Conservation (phyloP, 208 protist species). For the Phytomonas francai region DNA sequence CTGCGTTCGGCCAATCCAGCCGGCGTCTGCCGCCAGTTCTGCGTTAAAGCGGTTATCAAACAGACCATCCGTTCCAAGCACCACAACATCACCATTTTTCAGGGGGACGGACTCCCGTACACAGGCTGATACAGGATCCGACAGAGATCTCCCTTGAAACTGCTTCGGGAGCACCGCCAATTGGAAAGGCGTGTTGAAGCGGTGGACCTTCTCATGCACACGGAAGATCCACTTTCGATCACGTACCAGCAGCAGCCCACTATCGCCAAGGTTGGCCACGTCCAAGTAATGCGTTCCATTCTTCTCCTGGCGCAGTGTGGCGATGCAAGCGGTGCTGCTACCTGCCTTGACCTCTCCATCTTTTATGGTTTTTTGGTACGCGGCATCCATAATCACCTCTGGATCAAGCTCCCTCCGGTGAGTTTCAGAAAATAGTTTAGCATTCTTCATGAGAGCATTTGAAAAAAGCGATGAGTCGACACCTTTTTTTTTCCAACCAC, state of each 20-base stretch:
- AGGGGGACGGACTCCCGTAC: constrained; percentile 68
- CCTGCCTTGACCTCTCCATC: constrained; percentile 80
- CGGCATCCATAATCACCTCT: constrained; percentile 70
- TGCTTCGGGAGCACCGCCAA: constrained; percentile 68
- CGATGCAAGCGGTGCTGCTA: constrained; percentile 86
- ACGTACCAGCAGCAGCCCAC: constrained; percentile 79
- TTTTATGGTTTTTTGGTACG: constrained; percentile 70
- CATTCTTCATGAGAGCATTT: constrained; percentile 88
- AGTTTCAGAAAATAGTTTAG: constrained; percentile 81
- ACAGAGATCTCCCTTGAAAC: constrained; percentile 64
- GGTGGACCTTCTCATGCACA: constrained; percentile 83
- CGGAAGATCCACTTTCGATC: constrained; percentile 70
- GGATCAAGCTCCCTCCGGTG: constrained; percentile 77
- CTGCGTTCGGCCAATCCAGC: constrained; percentile 70
- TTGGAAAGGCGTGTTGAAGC: constrained; percentile 91
- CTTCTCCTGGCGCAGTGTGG: constrained; percentile 42
- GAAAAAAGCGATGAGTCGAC: constrained; percentile 81
- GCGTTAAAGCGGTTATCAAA: constrained; percentile 92
- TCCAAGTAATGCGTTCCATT: constrained; percentile 60
- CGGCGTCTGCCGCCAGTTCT: constrained; percentile 67
- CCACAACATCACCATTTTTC: constrained; percentile 87
- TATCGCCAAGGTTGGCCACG: constrained; percentile 89
- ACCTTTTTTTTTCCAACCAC: constrained; percentile 79
- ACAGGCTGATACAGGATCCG: constrained; percentile 55
- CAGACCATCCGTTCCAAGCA: constrained; percentile 90